Percentiles rank a stretch among this genome's conserved stretches.
phyloP scores from a whole-genome alignment of 345 rosid genomes.

The Barbarea vulgaris region DNA sequence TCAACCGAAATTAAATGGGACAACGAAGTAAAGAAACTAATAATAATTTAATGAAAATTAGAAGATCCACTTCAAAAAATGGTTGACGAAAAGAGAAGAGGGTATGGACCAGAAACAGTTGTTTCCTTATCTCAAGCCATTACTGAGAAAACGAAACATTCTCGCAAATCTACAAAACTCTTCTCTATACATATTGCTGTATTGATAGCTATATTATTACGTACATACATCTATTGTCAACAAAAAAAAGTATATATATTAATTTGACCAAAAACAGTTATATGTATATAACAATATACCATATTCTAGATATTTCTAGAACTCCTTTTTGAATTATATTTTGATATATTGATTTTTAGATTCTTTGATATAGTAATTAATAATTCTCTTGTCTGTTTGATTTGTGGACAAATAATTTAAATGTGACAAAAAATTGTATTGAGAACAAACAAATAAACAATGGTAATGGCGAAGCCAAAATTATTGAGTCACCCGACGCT shows the following conservation, averaged over 20 bases:
- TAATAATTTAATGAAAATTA: not conserved
- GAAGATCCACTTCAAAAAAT: not conserved
- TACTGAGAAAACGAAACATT: slow-evolving; percentile 62
- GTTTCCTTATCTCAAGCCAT: slow-evolving; percentile 51
- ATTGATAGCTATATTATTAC: not conserved
- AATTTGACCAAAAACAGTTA: not conserved
- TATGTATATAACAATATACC: not conserved
- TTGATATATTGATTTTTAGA: not conserved
- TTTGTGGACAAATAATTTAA: slow-evolving; percentile 9
- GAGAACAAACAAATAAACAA: not conserved
- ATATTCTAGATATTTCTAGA: not conserved
- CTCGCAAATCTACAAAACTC: slow-evolving; percentile 23
- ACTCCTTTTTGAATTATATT: not conserved
- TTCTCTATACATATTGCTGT: not conserved
- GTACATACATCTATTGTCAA: not conserved
- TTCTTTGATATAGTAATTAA: not conserved
- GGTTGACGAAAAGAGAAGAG: slow-evolving; percentile 17
- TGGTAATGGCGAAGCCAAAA: slow-evolving; percentile 12
- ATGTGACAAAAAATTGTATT: not conserved
- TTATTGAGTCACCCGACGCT: slow-evolving; percentile 30
- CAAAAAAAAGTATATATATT: not conserved
- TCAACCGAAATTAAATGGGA: slow-evolving; percentile 10
- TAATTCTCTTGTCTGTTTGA: not conserved
- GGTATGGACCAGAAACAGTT: slow-evolving; percentile 60
- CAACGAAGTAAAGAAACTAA: slow-evolving; percentile 14